phyloP scores from a whole-genome alignment of 2,329 filamentous ascomycete genomes.

The Albifimbria verrucaria region DNA sequence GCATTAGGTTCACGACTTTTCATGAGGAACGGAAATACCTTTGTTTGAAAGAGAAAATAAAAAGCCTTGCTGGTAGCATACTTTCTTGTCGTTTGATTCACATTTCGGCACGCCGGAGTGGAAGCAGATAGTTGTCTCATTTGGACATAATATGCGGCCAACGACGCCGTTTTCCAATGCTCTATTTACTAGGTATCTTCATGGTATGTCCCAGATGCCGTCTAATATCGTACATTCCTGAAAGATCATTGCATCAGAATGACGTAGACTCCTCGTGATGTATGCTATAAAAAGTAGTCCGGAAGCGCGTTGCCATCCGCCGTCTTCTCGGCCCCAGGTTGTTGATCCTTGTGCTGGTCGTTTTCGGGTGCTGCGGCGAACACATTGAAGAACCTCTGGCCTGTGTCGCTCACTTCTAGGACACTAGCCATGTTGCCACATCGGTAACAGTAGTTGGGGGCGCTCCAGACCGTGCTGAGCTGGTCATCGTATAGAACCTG shows the following conservation, averaged over 20 bases:
- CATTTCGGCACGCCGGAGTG: too few species aligned
- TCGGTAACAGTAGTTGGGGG: conserved; percentile 91
- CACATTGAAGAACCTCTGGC: conserved; percentile 94
- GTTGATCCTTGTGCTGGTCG: conserved; percentile 82
- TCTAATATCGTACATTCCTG: conserved; percentile 5
- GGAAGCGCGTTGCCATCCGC: conserved; percentile 61
- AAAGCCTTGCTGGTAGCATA: background rate
- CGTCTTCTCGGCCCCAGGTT: conserved; percentile 71
- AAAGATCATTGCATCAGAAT: conserved; percentile 1
- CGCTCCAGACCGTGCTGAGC: conserved; percentile 95
- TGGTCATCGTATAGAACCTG: conserved; percentile 95
- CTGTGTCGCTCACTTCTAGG: conserved; percentile 88
- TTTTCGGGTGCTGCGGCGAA: conserved; percentile 97
- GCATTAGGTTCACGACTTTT: background rate
- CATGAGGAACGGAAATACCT: background rate
- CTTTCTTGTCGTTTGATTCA: background rate
- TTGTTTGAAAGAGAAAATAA: background rate
- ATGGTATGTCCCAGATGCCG: background rate
- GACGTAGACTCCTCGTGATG: background rate
- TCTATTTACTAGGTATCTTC: background rate
- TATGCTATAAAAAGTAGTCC: conserved; percentile 64
- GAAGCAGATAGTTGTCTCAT: background rate
- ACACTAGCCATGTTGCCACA: conserved; percentile 98
- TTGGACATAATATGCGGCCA: background rate
- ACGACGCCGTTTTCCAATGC: background rate